Evolutionary conservation across 2,329 filamentous ascomycete species (phyloP).

Genomic region (Venturia nashicola): DNA sequence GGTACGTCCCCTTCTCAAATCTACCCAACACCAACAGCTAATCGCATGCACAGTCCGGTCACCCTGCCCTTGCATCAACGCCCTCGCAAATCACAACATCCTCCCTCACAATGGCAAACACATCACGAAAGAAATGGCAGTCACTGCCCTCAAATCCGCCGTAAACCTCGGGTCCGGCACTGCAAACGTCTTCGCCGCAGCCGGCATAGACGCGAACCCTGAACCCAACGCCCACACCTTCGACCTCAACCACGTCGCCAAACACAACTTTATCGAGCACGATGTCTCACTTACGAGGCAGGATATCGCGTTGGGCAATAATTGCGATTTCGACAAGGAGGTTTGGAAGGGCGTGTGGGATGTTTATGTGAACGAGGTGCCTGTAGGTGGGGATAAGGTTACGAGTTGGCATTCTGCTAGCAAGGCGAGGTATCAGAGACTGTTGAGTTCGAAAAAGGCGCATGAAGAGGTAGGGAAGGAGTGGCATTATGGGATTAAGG

Average conservation of each 20-base stretch:
- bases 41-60: conserved; percentile 7
- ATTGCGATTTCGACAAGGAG: conserved; percentile 5
- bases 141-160: conserved; percentile 4
- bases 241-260: conserved; percentile 10
- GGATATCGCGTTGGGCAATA: conserved; percentile 6
- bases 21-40: not conserved
- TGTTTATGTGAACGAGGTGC: not conserved
- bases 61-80: conserved; percentile 12
- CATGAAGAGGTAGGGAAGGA: conserved; percentile 9
- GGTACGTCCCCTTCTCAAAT: not conserved
- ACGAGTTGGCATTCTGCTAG: conserved; percentile 6
- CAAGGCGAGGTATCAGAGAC: conserved; percentile 7
- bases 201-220: conserved; percentile 2
- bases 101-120: conserved; percentile 11
- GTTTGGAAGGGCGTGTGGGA: not conserved
- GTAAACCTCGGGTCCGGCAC: conserved; percentile 7
- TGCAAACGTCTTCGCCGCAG: conserved; percentile 3
- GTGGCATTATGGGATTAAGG: conserved; percentile 9
- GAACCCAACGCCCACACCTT: conserved; percentile 5
- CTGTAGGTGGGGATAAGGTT: not conserved
- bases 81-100: conserved; percentile 12
- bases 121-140: conserved; percentile 9
- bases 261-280: conserved; percentile 10
- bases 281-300: conserved; percentile 3
- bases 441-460: not conserved